phyloP scores from a whole-genome alignment of 768 basidiomycete species.

The Panaeolus cyanescens region DNA sequence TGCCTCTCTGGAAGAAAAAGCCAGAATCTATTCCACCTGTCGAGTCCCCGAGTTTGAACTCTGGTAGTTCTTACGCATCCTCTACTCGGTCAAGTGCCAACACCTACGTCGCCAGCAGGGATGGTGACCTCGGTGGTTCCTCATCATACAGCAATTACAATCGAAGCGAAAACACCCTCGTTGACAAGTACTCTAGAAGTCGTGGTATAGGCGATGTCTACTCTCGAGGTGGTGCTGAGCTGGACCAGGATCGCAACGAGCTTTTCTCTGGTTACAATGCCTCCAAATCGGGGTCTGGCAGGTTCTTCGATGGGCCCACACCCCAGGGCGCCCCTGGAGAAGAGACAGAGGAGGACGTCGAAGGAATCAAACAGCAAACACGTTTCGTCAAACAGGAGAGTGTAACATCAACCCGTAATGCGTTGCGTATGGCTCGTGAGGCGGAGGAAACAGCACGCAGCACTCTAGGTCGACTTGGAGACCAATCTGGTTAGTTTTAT shows the following conservation, averaged over 20 bases:
- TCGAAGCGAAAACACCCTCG: constrained; percentile 19
- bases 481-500: constrained; percentile 80
- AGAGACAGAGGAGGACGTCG: constrained; percentile 85
- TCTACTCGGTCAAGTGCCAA: constrained; percentile 48
- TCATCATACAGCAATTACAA: constrained; percentile 25
- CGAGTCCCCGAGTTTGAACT: constrained; percentile 28
- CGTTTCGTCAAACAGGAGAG: constrained; percentile 90
- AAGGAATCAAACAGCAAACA: constrained; percentile 94
- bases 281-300: constrained; percentile 55
- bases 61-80: constrained; percentile 14
- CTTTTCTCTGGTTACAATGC: constrained; percentile 78
- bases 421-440: constrained; percentile 89
- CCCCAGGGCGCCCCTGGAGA: constrained; percentile 59
- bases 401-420: constrained; percentile 87
- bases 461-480: constrained; percentile 81
- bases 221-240: constrained; percentile 57
- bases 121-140: constrained; percentile 49
- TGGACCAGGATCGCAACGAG: constrained; percentile 69
- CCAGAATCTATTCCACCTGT: constrained; percentile 75
- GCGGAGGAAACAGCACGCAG: constrained; percentile 93
- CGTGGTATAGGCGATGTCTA: constrained; percentile 65
- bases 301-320: constrained; percentile 69
- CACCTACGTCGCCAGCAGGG: constrained; percentile 71
- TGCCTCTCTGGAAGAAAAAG: constrained; percentile 74
- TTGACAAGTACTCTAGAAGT: constrained; percentile 53